Percentiles rank a stretch among this genome's conserved stretches.
phyloP scores from a whole-genome alignment of 2,329 filamentous ascomycete species.

The Ophioceras dolichostomum region DNA sequence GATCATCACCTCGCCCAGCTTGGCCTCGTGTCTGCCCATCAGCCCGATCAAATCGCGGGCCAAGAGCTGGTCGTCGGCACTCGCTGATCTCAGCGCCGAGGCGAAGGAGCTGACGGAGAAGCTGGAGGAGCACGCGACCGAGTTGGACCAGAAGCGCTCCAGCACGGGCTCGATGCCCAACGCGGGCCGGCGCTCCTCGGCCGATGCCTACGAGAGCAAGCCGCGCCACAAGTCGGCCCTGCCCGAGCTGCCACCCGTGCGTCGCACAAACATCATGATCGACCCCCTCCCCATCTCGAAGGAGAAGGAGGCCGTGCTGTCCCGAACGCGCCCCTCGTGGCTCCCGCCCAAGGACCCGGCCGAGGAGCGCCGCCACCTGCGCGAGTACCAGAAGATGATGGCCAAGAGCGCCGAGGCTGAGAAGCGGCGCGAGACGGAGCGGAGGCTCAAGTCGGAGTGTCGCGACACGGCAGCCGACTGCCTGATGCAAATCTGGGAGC shows the following conservation, averaged over 20 bases:
- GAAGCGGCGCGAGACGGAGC: conserved; percentile 41
- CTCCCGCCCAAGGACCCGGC: conserved; percentile 77
- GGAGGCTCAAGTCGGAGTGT: conserved; percentile 35
- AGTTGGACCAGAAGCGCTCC: conserved; percentile 37
- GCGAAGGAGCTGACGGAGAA: conserved; percentile 66
- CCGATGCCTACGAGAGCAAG: conserved; percentile 26
- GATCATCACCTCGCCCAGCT: conserved; percentile 3
- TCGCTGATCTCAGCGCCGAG: conserved; percentile 58
- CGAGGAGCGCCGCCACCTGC: conserved; percentile 82
- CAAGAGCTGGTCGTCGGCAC: conserved; percentile 63
- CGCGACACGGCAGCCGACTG: conserved; percentile 43
- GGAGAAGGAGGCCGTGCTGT: conserved; percentile 75
- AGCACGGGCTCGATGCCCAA: conserved; percentile 24
- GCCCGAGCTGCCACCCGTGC: conserved; percentile 57
- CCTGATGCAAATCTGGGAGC: conserved; percentile 57
- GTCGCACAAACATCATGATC: conserved; percentile 68
- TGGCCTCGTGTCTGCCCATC: too few species aligned
- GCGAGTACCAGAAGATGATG: conserved; percentile 79
- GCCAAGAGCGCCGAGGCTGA: conserved; percentile 46
- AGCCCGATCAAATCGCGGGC: conserved; percentile 41
- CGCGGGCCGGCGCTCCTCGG: conserved; percentile 20
- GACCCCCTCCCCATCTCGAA: conserved; percentile 75
- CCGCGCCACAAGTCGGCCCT: conserved; percentile 52
- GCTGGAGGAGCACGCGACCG: conserved; percentile 64
- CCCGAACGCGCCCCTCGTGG: conserved; percentile 72